A percentile compares a stretch with the other conserved stretches of the same genome.
These are phyloP conservation scores for Citrus inodora DNA, from an alignment of 345 rosid species.

Conservation along the genomic window DNA sequence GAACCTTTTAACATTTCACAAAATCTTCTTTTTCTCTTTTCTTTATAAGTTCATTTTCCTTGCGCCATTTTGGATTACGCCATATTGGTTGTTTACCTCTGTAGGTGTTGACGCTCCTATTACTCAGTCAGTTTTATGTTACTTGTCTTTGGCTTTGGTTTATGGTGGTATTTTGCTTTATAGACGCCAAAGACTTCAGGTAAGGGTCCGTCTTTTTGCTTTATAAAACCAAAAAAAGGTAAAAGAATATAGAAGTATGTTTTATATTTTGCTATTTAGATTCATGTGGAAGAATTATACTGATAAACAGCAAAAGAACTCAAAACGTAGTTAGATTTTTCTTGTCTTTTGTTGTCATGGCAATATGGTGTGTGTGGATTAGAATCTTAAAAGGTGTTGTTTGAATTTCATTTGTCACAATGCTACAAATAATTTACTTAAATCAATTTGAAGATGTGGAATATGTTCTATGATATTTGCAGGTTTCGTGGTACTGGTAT, in stretches of 20 bases:
- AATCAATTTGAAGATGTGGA: neutral
- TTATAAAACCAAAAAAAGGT: too few relatives aligned
- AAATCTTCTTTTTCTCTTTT: neutral
- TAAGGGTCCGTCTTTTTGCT: neutral
- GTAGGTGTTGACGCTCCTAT: slow-evolving; percentile 63
- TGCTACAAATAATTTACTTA: neutral
- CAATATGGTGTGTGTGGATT: too few relatives aligned
- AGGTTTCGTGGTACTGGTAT: slow-evolving; percentile 65
- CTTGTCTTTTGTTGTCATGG: too few relatives aligned
- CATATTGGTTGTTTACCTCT: neutral
- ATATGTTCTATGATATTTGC: slow-evolving; percentile 3
- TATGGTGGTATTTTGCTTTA: slow-evolving; percentile 45
- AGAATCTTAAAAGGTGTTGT: too few relatives aligned
- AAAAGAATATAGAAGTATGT: too few relatives aligned
- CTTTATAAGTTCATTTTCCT: neutral
- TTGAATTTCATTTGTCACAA: too few relatives aligned
- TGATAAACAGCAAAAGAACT: too few relatives aligned
- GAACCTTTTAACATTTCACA: neutral
- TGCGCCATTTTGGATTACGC: too few relatives aligned
- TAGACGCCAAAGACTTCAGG: slow-evolving; percentile 42
- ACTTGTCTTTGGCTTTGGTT: slow-evolving; percentile 40
- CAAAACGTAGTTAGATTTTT: too few relatives aligned
- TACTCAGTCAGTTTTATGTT: slow-evolving; percentile 40
- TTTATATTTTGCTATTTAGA: too few relatives aligned
- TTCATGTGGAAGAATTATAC: too few relatives aligned